These are phyloP conservation scores for Crithidia bombi DNA, from an alignment of 208 protist genomes.

Conservation along the genomic window DNA sequence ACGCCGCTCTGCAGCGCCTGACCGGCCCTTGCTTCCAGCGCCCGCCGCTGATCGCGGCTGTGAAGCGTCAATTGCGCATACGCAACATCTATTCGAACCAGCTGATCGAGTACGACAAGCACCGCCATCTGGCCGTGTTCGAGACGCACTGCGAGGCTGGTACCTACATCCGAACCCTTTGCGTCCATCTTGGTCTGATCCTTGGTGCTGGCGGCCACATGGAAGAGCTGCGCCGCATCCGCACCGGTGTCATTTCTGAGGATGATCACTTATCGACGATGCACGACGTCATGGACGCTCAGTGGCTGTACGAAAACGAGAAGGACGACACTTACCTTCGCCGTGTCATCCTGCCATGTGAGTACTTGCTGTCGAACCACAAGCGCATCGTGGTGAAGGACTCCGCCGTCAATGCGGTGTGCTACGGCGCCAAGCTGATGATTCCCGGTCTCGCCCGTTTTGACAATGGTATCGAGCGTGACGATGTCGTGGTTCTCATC, in stretches of 20 bases:
- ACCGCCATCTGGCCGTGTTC: conserved; percentile 97
- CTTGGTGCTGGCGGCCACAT: conserved; percentile 99
- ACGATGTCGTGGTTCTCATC: conserved; percentile 98
- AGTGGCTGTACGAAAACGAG: conserved; percentile 97
- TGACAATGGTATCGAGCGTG: conserved; percentile 96
- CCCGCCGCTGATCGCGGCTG: conserved; percentile 98
- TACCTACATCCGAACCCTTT: conserved; percentile 99
- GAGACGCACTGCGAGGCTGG: conserved; percentile 99
- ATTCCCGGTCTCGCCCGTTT: conserved; percentile 98
- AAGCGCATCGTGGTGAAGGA: conserved; percentile 99
- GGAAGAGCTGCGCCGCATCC: conserved; percentile 98
- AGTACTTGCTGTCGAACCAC: conserved; percentile 97
- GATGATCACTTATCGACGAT: conserved; percentile 98
- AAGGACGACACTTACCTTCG: conserved; percentile 98
- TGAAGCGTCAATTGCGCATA: conserved; percentile 98
- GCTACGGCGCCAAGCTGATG: conserved; percentile 99
- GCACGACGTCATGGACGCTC: conserved; percentile 99
- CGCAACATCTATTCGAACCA: conserved; percentile 99
- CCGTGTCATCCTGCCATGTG: conserved; percentile 97
- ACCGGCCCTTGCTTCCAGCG: conserved; percentile 99
- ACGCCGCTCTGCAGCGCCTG: conserved; percentile 95
- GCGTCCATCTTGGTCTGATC: conserved; percentile 99
- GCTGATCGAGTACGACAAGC: conserved; percentile 98
- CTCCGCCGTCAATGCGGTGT: conserved; percentile 98
- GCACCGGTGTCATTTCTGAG: conserved; percentile 96